Conservation (phyloP, 2,329 filamentous ascomycete genomes). For the Drechmeria coniospora region DNA sequence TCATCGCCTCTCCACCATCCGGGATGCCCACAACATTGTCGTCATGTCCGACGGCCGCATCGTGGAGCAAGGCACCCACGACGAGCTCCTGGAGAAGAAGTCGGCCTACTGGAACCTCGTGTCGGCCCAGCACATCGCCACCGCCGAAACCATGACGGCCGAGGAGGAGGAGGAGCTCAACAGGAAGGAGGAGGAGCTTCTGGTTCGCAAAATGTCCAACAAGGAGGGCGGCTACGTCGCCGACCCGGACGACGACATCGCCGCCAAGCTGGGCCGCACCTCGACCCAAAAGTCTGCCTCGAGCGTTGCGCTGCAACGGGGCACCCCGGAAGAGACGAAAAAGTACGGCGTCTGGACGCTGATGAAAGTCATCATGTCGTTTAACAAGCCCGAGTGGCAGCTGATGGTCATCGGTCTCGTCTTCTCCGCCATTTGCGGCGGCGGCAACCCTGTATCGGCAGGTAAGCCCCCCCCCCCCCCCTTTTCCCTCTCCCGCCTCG, state of each 20-base stretch:
- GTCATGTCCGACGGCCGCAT: conserved; percentile 80
- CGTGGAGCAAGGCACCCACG: conserved; percentile 81
- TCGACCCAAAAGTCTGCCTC: conserved; percentile 46
- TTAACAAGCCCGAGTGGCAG: conserved; percentile 59
- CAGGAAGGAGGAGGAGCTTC: conserved; percentile 30
- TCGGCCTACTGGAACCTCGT: conserved; percentile 76
- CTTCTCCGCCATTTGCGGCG: conserved; percentile 64
- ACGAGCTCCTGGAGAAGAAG: conserved; percentile 53
- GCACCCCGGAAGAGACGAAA: conserved; percentile 28
- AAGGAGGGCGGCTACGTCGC: conserved; percentile 25
- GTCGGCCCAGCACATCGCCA: conserved; percentile 69
- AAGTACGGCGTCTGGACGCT: conserved; percentile 61
- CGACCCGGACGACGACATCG: conserved; percentile 49
- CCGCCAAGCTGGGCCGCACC: conserved; percentile 39
- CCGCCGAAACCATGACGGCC: conserved; percentile 35
- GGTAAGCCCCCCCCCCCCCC: conserved; percentile 6
- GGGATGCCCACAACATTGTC: conserved; percentile 86
- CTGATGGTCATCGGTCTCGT: conserved; percentile 59
- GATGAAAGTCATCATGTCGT: conserved; percentile 63
- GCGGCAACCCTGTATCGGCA: conserved; percentile 51
- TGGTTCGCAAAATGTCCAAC: conserved; percentile 31
- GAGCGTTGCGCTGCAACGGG: conserved; percentile 50
- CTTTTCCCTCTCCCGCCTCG: not conserved
- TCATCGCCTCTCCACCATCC: conserved; percentile 88
- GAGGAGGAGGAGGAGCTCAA: conserved; percentile 37